These are phyloP conservation scores for Rhodomyrtus psidioides DNA, from an alignment of 441 rosid species.

Conservation along the genomic window DNA sequence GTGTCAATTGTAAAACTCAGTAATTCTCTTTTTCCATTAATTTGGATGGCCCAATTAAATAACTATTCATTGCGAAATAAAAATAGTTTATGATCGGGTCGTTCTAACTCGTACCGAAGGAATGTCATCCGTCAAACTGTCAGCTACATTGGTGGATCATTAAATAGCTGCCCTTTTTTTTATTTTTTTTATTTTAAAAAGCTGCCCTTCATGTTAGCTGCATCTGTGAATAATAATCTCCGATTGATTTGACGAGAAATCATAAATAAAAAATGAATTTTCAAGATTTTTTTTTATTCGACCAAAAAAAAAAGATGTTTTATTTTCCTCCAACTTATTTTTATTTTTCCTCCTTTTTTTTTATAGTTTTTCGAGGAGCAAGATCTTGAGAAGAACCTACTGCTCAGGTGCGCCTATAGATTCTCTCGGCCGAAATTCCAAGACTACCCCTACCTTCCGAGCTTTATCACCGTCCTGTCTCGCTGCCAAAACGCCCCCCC, in stretches of 20 bases:
- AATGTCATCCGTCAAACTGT: not conserved
- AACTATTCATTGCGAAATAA: not conserved
- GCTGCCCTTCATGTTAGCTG: no score
- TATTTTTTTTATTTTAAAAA: no score
- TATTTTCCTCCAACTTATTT: no score
- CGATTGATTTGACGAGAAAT: not conserved
- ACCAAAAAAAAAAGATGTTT: no score
- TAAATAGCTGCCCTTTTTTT: no score
- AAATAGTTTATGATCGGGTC: not conserved
- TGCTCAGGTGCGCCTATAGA: not conserved
- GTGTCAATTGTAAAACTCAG: not conserved
- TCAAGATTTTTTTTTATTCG: no score
- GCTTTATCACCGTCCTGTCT: not conserved
- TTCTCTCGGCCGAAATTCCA: not conserved
- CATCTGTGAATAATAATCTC: not conserved
- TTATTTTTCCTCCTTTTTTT: not conserved
- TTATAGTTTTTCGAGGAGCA: not conserved
- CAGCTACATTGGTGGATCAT: no score
- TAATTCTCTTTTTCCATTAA: not conserved
- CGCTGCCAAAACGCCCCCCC: not conserved
- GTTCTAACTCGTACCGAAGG: not conserved
- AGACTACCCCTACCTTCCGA: not conserved
- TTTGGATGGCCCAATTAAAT: not conserved
- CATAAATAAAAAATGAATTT: not conserved
- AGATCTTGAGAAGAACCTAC: not conserved